A percentile compares a stretch with the other conserved stretches of the same genome.
Conservation (phyloP, 2,329 filamentous ascomycete genomes). For the Venturia aucupariae region DNA sequence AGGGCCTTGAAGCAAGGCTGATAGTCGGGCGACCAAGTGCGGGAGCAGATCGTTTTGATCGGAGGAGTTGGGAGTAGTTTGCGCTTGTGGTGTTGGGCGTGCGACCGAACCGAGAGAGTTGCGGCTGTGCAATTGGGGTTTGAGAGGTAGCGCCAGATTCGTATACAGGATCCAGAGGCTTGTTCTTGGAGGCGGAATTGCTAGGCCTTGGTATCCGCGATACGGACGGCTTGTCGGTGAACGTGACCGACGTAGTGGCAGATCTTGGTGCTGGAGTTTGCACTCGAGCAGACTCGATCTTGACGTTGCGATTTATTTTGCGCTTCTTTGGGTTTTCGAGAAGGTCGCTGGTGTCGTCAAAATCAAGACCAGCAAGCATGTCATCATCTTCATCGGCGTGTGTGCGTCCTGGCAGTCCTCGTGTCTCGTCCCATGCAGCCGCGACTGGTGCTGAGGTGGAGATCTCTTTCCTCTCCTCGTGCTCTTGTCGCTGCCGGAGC, state of each 20-base stretch:
- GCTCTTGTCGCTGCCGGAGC: conserved; percentile 59
- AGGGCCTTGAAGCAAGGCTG: conserved; percentile 54
- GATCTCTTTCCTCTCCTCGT: conserved; percentile 25
- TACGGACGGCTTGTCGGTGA: conserved; percentile 62
- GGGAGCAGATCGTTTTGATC: conserved; percentile 53
- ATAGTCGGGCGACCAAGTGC: conserved; percentile 47
- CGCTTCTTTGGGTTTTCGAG: conserved; percentile 71
- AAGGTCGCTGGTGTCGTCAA: conserved; percentile 56
- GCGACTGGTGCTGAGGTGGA: conserved; percentile 6
- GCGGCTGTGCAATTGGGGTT: conserved; percentile 49
- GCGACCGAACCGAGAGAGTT: conserved; percentile 35
- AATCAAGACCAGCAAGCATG: conserved; percentile 15
- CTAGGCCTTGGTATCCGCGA: conserved; percentile 75
- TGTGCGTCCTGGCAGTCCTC: conserved; percentile 27
- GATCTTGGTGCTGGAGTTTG: conserved; percentile 60
- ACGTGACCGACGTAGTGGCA: conserved; percentile 77
- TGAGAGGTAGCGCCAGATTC: conserved; percentile 71
- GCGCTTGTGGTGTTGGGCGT: conserved; percentile 43
- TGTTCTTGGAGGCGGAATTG: conserved; percentile 53
- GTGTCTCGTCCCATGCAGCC: conserved; percentile 1
- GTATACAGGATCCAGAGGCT: conserved; percentile 82
- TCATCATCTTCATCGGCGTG: conserved; percentile 24
- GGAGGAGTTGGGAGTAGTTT: conserved; percentile 37
- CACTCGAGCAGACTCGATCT: conserved; percentile 58
- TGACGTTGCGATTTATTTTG: conserved; percentile 83